Evolutionary conservation across 257 asterid genomes (phyloP).

Genomic region (Nicotiana sylvestris): DNA sequence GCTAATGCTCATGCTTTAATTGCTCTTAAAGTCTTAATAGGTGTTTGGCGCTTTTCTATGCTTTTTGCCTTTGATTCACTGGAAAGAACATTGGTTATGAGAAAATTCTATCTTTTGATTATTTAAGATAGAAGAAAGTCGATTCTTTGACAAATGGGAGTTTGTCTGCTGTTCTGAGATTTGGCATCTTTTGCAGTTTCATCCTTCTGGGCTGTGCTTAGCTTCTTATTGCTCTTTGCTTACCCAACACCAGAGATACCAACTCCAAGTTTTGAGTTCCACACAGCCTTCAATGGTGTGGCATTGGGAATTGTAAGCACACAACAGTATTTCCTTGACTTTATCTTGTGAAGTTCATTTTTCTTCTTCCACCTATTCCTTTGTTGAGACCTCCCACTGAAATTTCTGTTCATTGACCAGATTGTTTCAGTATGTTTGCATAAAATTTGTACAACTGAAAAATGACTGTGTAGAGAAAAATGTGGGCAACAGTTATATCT

Average conservation of each 20-base stretch:
- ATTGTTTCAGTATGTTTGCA: background rate
- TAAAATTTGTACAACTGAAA: background rate
- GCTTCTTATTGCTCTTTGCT: constrained; percentile 90
- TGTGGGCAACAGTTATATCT: background rate
- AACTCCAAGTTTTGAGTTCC: constrained; percentile 93
- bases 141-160: background rate
- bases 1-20: background rate
- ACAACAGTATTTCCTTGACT: background rate
- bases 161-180: background rate
- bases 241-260: constrained; percentile 91
- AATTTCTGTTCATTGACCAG: background rate
- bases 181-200: constrained; percentile 54
- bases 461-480: background rate
- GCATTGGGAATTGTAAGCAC: constrained; percentile 85
- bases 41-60: background rate
- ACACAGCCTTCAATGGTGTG: constrained; percentile 89
- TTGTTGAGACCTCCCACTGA: constrained; percentile 7
- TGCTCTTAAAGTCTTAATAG: background rate
- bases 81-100: background rate
- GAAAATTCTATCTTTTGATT: background rate
- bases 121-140: background rate
- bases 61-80: background rate
- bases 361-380: background rate
- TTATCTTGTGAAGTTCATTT: background rate
- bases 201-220: constrained; percentile 73